Base-by-base conservation (phyloP, 345 rosid genomes). In the Stellera chamaejasme region DNA sequence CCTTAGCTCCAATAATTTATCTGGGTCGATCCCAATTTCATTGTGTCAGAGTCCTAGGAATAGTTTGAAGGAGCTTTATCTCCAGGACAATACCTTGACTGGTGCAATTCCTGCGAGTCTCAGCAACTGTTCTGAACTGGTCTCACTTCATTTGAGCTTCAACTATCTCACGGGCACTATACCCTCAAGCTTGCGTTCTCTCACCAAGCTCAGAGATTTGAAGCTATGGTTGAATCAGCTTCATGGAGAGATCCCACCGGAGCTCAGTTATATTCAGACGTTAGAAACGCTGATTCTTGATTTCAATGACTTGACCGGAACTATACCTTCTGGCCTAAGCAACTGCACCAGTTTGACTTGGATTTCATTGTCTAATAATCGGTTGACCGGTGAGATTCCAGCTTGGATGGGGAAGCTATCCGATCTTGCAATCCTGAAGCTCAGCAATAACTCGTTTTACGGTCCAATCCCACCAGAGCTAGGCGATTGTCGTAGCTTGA, bases 401-500 rank as follows among this genome's bases (percentile, higher is more conserved):
- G 67, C 70, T 0, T 87, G 88, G 75, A 72, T 93, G 28, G 99
- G 99, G 10, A 67, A 73, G 52, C 84, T 93, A 54, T 68, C 78
- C 8, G 82, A 59, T 56, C 90, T 93, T 1, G 90, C 97, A 0
- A 93, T 93, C 65, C 91, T 93, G 58, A 93, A 85, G 69, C 82
- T 93, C 28, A 93, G 99, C 76, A 87, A 89, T 71, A 93, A 93
- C 70, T 76, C 97, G 0, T 80, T 93, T 63, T 59, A 54, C 10
- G 99, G 97, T 1, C 72, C 77, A 28, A 87, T 93, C 54, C 99
- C 99, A 2, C 82, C 78, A 0, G 90, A 90, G 90, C 87, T 93
- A 3, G 99, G 99, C 1, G 88, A 93, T 25, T 83, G 92, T 52
- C 62, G 72, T 14, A 93, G 99, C 81, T 72, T 93, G 71, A 81